A percentile compares a stretch with the other conserved stretches of the same genome.
Evolutionary conservation across 192 early-diverging fungal genomes (phyloP).

Genomic region (Coemansia sp.): DNA sequence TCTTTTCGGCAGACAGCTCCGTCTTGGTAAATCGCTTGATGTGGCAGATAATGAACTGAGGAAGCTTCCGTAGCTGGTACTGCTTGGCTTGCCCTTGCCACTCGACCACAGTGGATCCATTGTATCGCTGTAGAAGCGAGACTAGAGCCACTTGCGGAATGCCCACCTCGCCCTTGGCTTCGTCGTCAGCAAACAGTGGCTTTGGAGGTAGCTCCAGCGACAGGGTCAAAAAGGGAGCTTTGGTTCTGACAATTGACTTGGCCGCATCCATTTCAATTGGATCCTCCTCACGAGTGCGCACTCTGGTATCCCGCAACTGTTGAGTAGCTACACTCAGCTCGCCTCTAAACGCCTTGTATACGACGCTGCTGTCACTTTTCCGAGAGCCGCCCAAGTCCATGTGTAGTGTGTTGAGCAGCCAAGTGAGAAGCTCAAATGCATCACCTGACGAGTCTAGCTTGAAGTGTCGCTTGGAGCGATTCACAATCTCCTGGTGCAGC

Average conservation of each 20-base stretch:
- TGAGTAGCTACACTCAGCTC: conserved; percentile 76
- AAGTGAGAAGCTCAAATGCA: conserved; percentile 83
- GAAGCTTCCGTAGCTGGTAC: conserved; percentile 75
- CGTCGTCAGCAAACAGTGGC: conserved; percentile 87
- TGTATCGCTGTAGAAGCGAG: conserved; percentile 80
- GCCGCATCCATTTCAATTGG: conserved; percentile 17
- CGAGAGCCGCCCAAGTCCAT: conserved; percentile 77
- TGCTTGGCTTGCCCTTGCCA: conserved; percentile 62
- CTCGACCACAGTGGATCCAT: conserved; percentile 65
- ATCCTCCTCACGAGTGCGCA: conserved; percentile 29
- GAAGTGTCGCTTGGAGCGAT: conserved; percentile 78
- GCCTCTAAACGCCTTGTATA: conserved; percentile 87
- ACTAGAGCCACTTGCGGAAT: conserved; percentile 92
- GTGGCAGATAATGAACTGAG: conserved; percentile 86
- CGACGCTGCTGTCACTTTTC: conserved; percentile 73
- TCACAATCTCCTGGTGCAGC: conserved; percentile 88
- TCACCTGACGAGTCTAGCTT: conserved; percentile 79
- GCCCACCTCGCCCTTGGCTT: conserved; percentile 70
- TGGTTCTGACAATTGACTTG: conserved; percentile 27
- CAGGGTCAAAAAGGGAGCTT: conserved; percentile 80
- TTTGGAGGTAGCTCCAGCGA: conserved; percentile 88
- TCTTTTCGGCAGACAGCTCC: conserved; percentile 84
- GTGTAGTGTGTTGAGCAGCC: conserved; percentile 93
- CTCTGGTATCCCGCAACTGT: conserved; percentile 48
- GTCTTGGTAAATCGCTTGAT: conserved; percentile 90